Base-by-base conservation (phyloP, 2,329 filamentous ascomycete species). In the Thielaviopsis cerberus region DNA sequence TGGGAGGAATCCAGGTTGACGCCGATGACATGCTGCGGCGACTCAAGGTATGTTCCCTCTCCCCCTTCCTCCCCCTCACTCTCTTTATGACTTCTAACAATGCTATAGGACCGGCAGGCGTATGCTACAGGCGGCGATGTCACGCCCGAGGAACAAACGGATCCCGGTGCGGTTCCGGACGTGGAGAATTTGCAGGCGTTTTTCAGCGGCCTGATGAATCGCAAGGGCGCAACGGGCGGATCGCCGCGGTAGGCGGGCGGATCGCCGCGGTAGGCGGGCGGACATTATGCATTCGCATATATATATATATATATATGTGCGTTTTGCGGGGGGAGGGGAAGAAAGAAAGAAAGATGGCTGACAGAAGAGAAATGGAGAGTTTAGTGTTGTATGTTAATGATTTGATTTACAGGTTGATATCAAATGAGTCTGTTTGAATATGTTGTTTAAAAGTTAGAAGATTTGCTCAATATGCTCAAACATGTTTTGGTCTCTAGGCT, bases 1-100 rank as follows among this genome's bases (percentile, higher is more conserved):
- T 98, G 78, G 92, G 92, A 50, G 92, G 92, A 57, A 96, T 98
- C 62, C 89, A 95, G 67, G 87, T 95, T 27, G 89, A 96, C 70
- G 89, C 89, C 8, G 90, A 95, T 66, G 89, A 95, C 66, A 92
- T 94, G 85, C 72, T 95, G 59, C 85, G 89, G 69, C 81, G 86
- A 64, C 75, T 94, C 61, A 90, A 89, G 80, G 88, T 91, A 71
- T 66, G 72, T 25, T 20, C 25, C n/a, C 6, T 27, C 15, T 34
- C 13, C 53, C 13, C 8, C 23, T 26, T 25, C 13, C 20, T 55
- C 27, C 48, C 27, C 37, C 26, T 34, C 20, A 50, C 17, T 52
- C 22, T 25, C 10, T 8, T 51, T 27, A 23, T n/a, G n/a, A 17
- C 23, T 8, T 22, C 52, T 57, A 55, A 55, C 52, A 26, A 15